phyloP scores from a whole-genome alignment of 441 rosid species.

The Adansonia madagascariensis region DNA sequence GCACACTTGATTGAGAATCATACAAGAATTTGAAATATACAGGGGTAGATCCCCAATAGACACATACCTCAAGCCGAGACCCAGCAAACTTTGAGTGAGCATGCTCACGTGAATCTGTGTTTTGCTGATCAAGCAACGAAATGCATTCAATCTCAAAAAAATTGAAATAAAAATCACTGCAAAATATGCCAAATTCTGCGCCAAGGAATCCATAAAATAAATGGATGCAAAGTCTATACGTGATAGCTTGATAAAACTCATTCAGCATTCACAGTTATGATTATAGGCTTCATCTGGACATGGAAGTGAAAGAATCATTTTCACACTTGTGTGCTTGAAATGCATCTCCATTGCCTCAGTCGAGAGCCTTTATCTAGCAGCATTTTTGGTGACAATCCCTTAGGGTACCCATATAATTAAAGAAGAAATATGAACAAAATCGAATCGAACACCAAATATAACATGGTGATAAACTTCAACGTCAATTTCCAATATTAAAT shows the following conservation, averaged over 20 bases:
- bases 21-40: conserved; percentile 48
- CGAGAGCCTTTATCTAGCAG: conserved; percentile 73
- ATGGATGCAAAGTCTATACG: conserved; percentile 32
- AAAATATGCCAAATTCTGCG: conserved; percentile 40
- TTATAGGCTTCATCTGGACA: conserved; percentile 18
- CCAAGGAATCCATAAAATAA: conserved; percentile 27
- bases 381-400: conserved; percentile 60
- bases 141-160: conserved; percentile 33
- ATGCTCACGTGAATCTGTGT: conserved; percentile 34
- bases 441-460: not conserved
- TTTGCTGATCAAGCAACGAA: conserved; percentile 35
- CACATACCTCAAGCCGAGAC: conserved; percentile 35
- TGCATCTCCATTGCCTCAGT: conserved; percentile 80
- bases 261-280: conserved; percentile 27
- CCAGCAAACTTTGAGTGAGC: conserved; percentile 38
- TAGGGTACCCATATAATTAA: conserved; percentile 62
- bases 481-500: not conserved
- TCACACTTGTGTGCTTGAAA: conserved; percentile 72
- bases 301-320: conserved; percentile 25
- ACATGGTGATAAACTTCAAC: not conserved
- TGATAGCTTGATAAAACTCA: conserved; percentile 31
- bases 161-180: conserved; percentile 36
- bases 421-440: conserved; percentile 9
- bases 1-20: conserved; percentile 32
- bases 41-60: conserved; percentile 32